Evolutionary conservation across 1,284 basidiomycete genomes (phyloP).

Genomic region (Singerocomus rubriflavus): DNA sequence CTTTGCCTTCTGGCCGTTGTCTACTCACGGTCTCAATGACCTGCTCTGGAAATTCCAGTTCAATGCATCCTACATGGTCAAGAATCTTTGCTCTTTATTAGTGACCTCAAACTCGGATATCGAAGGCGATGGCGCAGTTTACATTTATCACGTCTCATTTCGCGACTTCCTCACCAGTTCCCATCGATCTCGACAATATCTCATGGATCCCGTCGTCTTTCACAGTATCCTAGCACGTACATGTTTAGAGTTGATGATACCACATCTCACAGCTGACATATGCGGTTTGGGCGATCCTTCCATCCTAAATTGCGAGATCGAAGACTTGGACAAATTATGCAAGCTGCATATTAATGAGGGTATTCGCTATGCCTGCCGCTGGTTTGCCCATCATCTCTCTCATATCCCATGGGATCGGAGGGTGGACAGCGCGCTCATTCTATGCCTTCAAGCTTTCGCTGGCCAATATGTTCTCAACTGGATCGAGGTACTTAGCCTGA

Average conservation of each 20-base stretch:
- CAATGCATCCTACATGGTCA: conserved; percentile 8
- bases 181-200: conserved; percentile 18
- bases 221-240: conserved; percentile 15
- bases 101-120: conserved; percentile 7
- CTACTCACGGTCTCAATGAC: conserved; percentile 13
- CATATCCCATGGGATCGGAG: conserved; percentile 3
- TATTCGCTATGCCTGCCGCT: conserved; percentile 23
- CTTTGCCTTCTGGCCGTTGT: conserved; percentile 17
- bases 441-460: conserved; percentile 15
- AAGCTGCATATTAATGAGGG: conserved; percentile 14
- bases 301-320: conserved; percentile 16
- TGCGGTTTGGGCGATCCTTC: conserved; percentile 18
- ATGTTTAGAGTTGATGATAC: conserved; percentile 21
- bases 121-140: conserved; percentile 9
- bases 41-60: conserved; percentile 13
- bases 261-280: conserved; percentile 15
- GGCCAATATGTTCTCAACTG: conserved; percentile 15
- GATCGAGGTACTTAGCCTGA: conserved; percentile 24
- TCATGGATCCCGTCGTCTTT: conserved; percentile 10
- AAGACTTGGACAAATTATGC: conserved; percentile 11
- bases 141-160: conserved; percentile 26
- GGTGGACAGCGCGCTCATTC: conserved; percentile 11
- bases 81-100: conserved; percentile 19
- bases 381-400: conserved; percentile 20
- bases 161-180: conserved; percentile 22